Base-by-base conservation (phyloP, 177 flowering plant genomes). In the Vitis hybrid region DNA sequence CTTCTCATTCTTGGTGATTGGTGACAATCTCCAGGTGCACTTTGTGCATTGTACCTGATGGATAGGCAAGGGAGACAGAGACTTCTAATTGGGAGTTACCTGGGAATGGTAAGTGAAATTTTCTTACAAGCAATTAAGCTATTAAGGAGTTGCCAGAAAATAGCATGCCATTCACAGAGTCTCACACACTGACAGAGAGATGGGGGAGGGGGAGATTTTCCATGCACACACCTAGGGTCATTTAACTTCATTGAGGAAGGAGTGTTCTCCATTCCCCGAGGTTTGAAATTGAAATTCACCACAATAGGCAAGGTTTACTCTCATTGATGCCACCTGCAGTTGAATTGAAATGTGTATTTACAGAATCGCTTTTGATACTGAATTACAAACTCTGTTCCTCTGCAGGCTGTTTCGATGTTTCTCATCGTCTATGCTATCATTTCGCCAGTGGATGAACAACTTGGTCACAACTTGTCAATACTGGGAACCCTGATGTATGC, bases 41-140 rank as follows among this genome's bases (percentile, higher is more conserved):
- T 92, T 21, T 75, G 79, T 78, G 94, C 94, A 70, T 68, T 77
- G 11, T 87, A 79, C 81, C 84, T 91, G 52, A 80, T 93, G 52
- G 97, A 91, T 72, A 89, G 74, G 77, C 86, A 91, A 81, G 97
- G 94, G 50, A 88, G 98, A 70, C 79, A 82, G 71, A 85, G 61
- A 71, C 97, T 93, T 78, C 79, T 91, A n/a, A 80, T 89, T 63
- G 94, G 93, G 73, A 93, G 97, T 75, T 93, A 91, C 74, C 17
- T 86, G 54, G 98, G 94, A 69, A 93, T 91, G 98, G 98, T 93
- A 66, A 81, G 88, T 71, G 59, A 45, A 50, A 71, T 15, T 18
- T 26, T 15, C n/a, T 69, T 32, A 17, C 17, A 18, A 7, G 34
- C 11, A 19, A 18, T 52, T 55, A 18, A 13, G 0, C 14, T 26